These are phyloP conservation scores for Phalaenopsis hybrid DNA, from an alignment of 116 monocot genomes.

Conservation along the genomic window DNA sequence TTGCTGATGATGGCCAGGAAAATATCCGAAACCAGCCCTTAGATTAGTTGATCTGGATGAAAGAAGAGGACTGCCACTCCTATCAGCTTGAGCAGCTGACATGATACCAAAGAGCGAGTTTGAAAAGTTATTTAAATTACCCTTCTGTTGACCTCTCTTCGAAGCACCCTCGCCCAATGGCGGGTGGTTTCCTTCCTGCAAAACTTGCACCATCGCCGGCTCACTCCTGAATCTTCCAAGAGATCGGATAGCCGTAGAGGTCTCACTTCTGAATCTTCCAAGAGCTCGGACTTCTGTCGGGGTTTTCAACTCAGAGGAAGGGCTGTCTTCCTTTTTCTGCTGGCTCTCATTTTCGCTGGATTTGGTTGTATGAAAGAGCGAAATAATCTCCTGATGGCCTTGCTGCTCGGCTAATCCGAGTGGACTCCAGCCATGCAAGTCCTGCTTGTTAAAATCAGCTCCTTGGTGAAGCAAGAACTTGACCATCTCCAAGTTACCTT, in stretches of 20 bases:
- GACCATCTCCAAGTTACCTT: conserved; percentile 56
- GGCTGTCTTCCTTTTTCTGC: not conserved
- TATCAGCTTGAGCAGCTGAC: conserved; percentile 35
- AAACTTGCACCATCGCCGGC: conserved; percentile 28
- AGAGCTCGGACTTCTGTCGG: not conserved
- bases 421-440: conserved; percentile 61
- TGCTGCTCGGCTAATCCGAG: conserved; percentile 69
- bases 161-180: not conserved
- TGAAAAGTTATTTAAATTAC: conserved; percentile 33
- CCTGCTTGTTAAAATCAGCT: conserved; percentile 44
- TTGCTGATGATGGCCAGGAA: not conserved
- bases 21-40: not conserved
- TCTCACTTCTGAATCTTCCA: conserved; percentile 56
- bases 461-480: conserved; percentile 66
- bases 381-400: conserved; percentile 73
- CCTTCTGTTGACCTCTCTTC: conserved; percentile 9
- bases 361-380: conserved; percentile 45
- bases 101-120: conserved; percentile 88
- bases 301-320: not conserved
- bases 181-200: conserved; percentile 6
- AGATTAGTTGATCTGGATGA: not conserved
- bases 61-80: not conserved
- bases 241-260: not conserved
- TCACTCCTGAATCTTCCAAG: conserved; percentile 63
- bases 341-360: not conserved